Evolutionary conservation across 257 asterid species (phyloP).

Genomic region (Solanum piurae): DNA sequence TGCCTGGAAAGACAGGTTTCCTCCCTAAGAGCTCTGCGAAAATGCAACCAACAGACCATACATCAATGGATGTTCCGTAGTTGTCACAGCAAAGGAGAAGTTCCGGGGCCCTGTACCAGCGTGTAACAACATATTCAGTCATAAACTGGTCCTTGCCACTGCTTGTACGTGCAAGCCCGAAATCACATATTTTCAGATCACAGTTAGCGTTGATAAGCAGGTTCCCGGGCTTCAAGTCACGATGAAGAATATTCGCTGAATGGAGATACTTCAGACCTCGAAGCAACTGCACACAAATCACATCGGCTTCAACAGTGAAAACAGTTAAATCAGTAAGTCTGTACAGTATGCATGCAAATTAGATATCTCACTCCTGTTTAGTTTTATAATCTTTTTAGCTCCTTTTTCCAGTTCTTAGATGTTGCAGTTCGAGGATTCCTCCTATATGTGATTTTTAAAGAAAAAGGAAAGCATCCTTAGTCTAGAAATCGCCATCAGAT

Average conservation of each 20-base stretch:
- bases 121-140: conserved; percentile 60
- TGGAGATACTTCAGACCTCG: conserved; percentile 57
- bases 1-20: conserved; percentile 55
- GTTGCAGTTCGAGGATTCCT: neutral
- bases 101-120: conserved; percentile 65
- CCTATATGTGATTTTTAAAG: neutral
- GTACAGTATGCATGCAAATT: neutral
- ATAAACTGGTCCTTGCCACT: conserved; percentile 44
- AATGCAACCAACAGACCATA: conserved; percentile 62
- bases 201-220: conserved; percentile 52
- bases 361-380: neutral
- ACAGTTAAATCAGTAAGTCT: neutral
- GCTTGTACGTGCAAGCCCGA: conserved; percentile 55
- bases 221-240: conserved; percentile 60
- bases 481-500: neutral
- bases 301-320: neutral
- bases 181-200: conserved; percentile 49
- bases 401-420: neutral
- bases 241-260: conserved; percentile 59
- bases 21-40: conserved; percentile 60
- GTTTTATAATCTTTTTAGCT: neutral
- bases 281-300: conserved; percentile 27
- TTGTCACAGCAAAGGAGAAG: conserved; percentile 60
- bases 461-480: neutral
- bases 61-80: conserved; percentile 53